Evolutionary conservation across 1,284 basidiomycete species (phyloP).

Genomic region (Volvariella volvacea): DNA sequence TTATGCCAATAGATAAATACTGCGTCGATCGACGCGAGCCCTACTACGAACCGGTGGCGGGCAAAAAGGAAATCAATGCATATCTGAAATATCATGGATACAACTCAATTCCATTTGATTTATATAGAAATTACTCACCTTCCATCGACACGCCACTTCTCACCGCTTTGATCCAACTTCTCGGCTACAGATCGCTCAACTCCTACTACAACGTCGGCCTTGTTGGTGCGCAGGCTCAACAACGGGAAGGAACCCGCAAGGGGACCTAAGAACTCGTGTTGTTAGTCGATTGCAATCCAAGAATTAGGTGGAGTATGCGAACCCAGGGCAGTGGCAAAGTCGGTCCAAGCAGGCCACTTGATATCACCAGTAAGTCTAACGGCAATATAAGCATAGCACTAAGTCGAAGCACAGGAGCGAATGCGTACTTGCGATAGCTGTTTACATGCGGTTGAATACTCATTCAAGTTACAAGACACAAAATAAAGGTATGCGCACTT

Average conservation of each 20-base stretch:
- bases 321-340: slow-evolving; percentile 80
- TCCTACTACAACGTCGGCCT: slow-evolving; percentile 92
- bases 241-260: slow-evolving; percentile 76
- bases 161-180: slow-evolving; percentile 58
- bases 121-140: slow-evolving; percentile 42
- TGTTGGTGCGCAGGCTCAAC: slow-evolving; percentile 87
- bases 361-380: slow-evolving; percentile 84
- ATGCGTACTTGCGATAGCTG: slow-evolving; percentile 8
- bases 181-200: slow-evolving; percentile 60
- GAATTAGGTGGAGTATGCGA: slow-evolving; percentile 12
- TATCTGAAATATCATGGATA: slow-evolving; percentile 25
- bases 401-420: not conserved
- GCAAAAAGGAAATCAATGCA: slow-evolving; percentile 38
- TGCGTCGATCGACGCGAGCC: too few species aligned
- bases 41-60: too few species aligned
- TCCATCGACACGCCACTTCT: slow-evolving; percentile 79
- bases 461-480: too few species aligned
- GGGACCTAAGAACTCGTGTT: slow-evolving; percentile 49
- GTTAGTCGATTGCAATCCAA: not conserved
- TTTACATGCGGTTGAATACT: not conserved
- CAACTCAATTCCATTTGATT: not conserved
- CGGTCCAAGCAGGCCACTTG: slow-evolving; percentile 80
- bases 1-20: too few species aligned
- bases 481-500: slow-evolving; percentile 56
- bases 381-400: slow-evolving; percentile 5